phyloP scores from a whole-genome alignment of 805 yeast genomes.

The Saturnispora sekii region DNA sequence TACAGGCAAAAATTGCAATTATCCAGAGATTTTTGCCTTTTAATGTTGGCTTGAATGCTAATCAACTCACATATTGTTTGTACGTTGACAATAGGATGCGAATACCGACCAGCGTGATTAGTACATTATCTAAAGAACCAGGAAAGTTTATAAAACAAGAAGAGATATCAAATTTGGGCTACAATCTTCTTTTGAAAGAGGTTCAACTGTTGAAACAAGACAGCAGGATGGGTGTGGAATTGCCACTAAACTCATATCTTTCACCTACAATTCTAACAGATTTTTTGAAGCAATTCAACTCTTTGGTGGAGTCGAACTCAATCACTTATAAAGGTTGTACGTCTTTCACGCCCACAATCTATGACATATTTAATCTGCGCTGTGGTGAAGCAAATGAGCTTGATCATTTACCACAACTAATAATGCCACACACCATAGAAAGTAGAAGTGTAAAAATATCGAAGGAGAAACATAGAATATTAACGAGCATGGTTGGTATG shows the following conservation, averaged over 20 bases:
- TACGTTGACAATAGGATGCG: constrained; percentile 11
- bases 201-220: constrained; percentile 1
- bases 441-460: constrained; percentile 15
- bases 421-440: not conserved
- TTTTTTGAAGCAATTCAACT: constrained; percentile 4
- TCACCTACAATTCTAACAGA: not conserved
- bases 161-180: constrained; percentile 10
- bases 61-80: constrained; percentile 16
- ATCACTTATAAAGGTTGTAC: constrained; percentile 3
- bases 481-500: constrained; percentile 21
- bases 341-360: not conserved
- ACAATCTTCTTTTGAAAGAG: not conserved
- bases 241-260: not conserved
- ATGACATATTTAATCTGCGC: not conserved
- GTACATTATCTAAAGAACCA: not conserved
- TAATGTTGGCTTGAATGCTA: constrained; percentile 15
- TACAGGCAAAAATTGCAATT: constrained; percentile 17
- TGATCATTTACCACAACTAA: constrained; percentile 1
- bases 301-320: not conserved
- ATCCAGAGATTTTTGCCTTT: constrained; percentile 18
- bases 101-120: constrained; percentile 1
- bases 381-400: not conserved
- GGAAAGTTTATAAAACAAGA: constrained; percentile 6
- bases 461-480: constrained; percentile 14
- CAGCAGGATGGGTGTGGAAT: not conserved